phyloP scores from a whole-genome alignment of 495 filamentous ascomycete genomes.

The Hypoxylon fragiforme region DNA sequence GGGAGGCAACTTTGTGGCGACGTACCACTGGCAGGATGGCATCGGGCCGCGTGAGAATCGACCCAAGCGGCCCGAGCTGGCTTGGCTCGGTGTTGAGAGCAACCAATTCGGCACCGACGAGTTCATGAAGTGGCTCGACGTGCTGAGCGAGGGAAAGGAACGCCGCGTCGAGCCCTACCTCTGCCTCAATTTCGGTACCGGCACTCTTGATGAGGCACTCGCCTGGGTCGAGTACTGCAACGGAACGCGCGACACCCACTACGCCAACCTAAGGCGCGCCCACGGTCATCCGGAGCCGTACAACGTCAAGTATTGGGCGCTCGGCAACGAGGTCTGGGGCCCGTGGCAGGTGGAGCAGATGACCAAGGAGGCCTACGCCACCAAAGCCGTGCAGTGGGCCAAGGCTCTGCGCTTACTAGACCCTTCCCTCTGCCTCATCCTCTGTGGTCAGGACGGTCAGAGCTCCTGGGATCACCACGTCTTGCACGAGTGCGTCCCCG shows the following conservation, averaged over 20 bases:
- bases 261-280: conserved; percentile 73
- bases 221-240: conserved; percentile 86
- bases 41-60: conserved; percentile 70
- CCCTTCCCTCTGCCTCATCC: conserved; percentile 64
- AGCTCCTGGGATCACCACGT: conserved; percentile 74
- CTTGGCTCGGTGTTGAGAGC: conserved; percentile 73
- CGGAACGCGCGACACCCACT: conserved; percentile 69
- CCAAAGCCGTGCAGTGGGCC: conserved; percentile 77
- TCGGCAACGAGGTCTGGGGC: conserved; percentile 76
- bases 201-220: conserved; percentile 73
- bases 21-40: conserved; percentile 82
- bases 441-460: conserved; percentile 71
- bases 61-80: conserved; percentile 69
- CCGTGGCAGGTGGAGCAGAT: conserved; percentile 81
- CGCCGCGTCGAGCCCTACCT: conserved; percentile 69
- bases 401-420: conserved; percentile 79
- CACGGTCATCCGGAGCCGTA: conserved; percentile 75
- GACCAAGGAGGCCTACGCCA: conserved; percentile 74
- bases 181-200: conserved; percentile 74
- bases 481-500: conserved; percentile 63
- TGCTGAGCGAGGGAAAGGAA: conserved; percentile 49
- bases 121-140: conserved; percentile 77
- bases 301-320: conserved; percentile 63
- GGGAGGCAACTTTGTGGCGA: conserved; percentile 79
- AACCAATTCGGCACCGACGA: conserved; percentile 83